These are phyloP conservation scores for Helicocarpus griseus DNA, from an alignment of 2,329 filamentous ascomycete genomes.

Conservation along the genomic window DNA sequence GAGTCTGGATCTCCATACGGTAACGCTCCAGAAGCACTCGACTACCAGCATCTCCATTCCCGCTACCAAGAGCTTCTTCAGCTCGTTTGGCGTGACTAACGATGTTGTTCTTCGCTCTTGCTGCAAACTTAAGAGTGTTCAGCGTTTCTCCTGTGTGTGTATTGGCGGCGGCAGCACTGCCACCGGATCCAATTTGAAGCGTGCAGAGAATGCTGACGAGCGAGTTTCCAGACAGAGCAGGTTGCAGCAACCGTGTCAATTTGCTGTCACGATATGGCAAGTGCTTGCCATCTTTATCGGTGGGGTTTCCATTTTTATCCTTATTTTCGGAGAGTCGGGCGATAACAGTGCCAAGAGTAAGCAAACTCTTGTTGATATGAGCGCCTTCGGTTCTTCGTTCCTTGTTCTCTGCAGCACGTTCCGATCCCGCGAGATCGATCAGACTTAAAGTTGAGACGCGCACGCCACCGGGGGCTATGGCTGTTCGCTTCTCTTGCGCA, in stretches of 20 bases:
- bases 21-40: slow-evolving; percentile 86
- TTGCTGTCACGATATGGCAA: slow-evolving; percentile 96
- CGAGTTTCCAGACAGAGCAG: slow-evolving; percentile 83
- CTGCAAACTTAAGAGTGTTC: slow-evolving; percentile 94
- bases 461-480: slow-evolving; percentile 72
- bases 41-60: slow-evolving; percentile 71
- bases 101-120: slow-evolving; percentile 93
- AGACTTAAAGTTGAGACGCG: slow-evolving; percentile 89
- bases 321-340: slow-evolving; percentile 82
- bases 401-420: slow-evolving; percentile 90
- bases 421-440: slow-evolving; percentile 92
- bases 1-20: slow-evolving; percentile 78
- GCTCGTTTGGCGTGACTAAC: slow-evolving; percentile 93
- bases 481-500: slow-evolving; percentile 55
- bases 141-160: slow-evolving; percentile 80
- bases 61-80: slow-evolving; percentile 71
- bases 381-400: slow-evolving; percentile 89
- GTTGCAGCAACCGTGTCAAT: slow-evolving; percentile 82
- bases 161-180: slow-evolving; percentile 59
- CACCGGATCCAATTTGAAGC: slow-evolving; percentile 74
- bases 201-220: slow-evolving; percentile 96
- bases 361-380: slow-evolving; percentile 95
- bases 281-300: slow-evolving; percentile 81
- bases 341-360: slow-evolving; percentile 93
- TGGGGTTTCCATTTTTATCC: slow-evolving; percentile 63